Conservation (phyloP, 108 stramenopile species). For the Pinguiococcus pyrenoidosus region DNA sequence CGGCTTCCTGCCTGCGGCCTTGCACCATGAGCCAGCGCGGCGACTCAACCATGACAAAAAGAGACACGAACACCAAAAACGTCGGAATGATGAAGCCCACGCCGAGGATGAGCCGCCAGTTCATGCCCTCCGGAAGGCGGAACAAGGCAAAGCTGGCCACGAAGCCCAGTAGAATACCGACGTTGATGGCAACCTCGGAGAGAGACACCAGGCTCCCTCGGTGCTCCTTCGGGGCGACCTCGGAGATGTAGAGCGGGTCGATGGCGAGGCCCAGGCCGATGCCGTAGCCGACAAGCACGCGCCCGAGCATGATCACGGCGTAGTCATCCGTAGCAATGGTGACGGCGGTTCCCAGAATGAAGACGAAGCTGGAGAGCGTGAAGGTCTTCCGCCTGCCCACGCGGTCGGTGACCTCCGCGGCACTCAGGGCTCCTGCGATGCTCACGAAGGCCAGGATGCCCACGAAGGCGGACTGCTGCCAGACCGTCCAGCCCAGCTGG, state of each 20-base stretch:
- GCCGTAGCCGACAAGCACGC: conserved; percentile 59
- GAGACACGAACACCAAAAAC: conserved; percentile 43
- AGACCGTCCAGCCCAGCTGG: neutral
- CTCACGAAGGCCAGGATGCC: too few species aligned
- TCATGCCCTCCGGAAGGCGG: conserved; percentile 27
- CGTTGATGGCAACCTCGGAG: conserved; percentile 59
- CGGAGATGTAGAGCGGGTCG: conserved; percentile 68
- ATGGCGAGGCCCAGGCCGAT: conserved; percentile 60
- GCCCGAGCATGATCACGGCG: conserved; percentile 53
- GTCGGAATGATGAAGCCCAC: conserved; percentile 52
- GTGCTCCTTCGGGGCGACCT: conserved; percentile 54
- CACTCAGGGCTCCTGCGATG: too few species aligned
- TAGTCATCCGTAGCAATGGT: conserved; percentile 22
- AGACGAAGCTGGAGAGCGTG: neutral
- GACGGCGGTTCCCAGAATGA: neutral
- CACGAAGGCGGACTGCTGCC: too few species aligned
- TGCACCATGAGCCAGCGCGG: conserved; percentile 3
- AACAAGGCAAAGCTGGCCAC: conserved; percentile 43
- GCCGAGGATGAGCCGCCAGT: conserved; percentile 58
- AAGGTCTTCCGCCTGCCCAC: neutral
- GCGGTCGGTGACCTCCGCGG: neutral
- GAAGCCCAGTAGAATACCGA: conserved; percentile 64
- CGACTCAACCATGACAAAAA: conserved; percentile 32
- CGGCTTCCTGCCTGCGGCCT: neutral
- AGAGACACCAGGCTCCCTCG: conserved; percentile 64